Evolutionary conservation across 139 green algal genomes (phyloP).

Genomic region (Tetraselmis chui): DNA sequence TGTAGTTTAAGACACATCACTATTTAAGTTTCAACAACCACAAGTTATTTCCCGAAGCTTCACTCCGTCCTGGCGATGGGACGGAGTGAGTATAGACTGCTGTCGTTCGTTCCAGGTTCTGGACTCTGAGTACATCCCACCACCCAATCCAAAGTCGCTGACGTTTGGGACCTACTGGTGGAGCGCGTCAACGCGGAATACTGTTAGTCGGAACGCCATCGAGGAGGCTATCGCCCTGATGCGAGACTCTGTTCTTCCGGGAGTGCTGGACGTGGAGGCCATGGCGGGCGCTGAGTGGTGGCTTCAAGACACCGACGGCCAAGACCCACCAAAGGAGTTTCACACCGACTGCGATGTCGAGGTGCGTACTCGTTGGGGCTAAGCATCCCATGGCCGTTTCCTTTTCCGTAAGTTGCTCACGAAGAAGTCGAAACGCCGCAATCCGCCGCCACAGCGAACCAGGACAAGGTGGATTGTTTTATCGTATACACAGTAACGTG

Average conservation of each 20-base stretch:
- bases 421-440: too few species aligned
- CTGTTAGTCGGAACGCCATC: neutral
- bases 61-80: too few species aligned
- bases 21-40: too few species aligned
- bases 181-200: too few species aligned
- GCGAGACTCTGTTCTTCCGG: neutral
- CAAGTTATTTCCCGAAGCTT: too few species aligned
- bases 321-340: slow-evolving; percentile 15
- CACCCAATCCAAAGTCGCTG: neutral
- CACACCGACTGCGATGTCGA: slow-evolving; percentile 17
- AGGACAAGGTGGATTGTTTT: too few species aligned
- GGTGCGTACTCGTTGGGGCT: neutral
- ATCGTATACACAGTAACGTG: too few species aligned
- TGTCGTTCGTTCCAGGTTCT: neutral
- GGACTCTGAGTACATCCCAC: neutral
- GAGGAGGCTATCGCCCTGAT: neutral
- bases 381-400: too few species aligned
- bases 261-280: neutral
- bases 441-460: too few species aligned
- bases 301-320: slow-evolving; percentile 12
- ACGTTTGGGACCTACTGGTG: neutral
- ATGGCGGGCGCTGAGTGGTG: slow-evolving; percentile 12
- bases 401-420: too few species aligned
- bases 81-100: neutral
- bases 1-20: too few species aligned